These are phyloP conservation scores for Phialophora expanda DNA, from an alignment of 2,329 filamentous ascomycete genomes.

Conservation along the genomic window DNA sequence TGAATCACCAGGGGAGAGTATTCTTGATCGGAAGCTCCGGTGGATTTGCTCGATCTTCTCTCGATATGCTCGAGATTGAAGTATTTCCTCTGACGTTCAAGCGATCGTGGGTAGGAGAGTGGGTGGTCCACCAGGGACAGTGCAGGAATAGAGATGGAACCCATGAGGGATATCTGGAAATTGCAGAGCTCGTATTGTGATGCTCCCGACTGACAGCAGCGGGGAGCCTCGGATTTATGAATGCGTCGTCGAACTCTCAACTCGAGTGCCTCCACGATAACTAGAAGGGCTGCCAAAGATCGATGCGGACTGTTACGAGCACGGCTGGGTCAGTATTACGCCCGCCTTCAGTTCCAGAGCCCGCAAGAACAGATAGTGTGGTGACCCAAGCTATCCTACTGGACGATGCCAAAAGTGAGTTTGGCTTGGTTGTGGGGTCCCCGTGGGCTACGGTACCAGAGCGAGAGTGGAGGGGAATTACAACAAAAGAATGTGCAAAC, in stretches of 20 bases:
- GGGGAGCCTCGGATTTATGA: too few relatives aligned
- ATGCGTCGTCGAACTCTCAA: too few relatives aligned
- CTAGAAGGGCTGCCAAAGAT: too few relatives aligned
- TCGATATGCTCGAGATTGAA: background rate
- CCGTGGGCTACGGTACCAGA: too few relatives aligned
- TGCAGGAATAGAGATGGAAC: constrained; percentile 8
- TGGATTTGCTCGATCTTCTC: background rate
- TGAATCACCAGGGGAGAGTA: constrained; percentile 12
- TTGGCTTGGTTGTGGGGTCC: background rate
- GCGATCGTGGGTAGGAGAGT: constrained; percentile 3
- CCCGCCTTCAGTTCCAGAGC: background rate
- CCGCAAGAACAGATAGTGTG: background rate
- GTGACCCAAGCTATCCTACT: constrained; percentile 4
- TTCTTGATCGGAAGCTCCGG: background rate
- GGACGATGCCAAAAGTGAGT: constrained; percentile 3
- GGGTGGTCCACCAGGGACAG: constrained; percentile 6
- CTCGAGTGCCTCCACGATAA: too few relatives aligned
- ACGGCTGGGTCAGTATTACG: too few relatives aligned
- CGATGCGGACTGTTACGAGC: too few relatives aligned
- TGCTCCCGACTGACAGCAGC: too few relatives aligned
- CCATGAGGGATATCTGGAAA: background rate
- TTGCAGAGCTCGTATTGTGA: too few relatives aligned
- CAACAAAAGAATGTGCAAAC: too few relatives aligned
- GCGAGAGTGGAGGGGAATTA: too few relatives aligned
- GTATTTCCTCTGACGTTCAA: constrained; percentile 10